Conservation (phyloP, 164 flowering plant species). For the Platanus orientalis region DNA sequence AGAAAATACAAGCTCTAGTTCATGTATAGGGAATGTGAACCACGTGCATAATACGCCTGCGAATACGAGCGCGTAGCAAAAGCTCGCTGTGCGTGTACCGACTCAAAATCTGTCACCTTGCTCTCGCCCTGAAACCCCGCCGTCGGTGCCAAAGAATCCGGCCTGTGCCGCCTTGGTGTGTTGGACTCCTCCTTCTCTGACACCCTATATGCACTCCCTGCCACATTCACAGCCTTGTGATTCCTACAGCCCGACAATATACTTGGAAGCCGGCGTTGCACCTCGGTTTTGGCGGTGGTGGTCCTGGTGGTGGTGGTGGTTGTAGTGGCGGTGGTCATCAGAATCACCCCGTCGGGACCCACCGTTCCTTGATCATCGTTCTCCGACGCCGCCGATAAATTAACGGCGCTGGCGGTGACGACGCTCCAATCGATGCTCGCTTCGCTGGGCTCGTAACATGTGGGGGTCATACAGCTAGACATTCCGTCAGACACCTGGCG, state of each 20-base stretch:
- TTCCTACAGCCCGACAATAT: slow-evolving; percentile 45
- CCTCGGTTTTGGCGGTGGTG: slow-evolving; percentile 11
- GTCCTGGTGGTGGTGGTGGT: slow-evolving; percentile 11
- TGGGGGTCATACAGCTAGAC: slow-evolving; percentile 33
- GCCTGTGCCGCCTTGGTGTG: slow-evolving; percentile 8
- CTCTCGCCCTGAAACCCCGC: slow-evolving; percentile 36
- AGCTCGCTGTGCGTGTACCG: background rate
- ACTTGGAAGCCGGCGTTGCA: slow-evolving; percentile 15
- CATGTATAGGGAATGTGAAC: background rate
- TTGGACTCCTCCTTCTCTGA: slow-evolving; percentile 12
- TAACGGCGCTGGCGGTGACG: slow-evolving; percentile 72
- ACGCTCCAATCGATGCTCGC: slow-evolving; percentile 85
- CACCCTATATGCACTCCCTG: slow-evolving; percentile 29
- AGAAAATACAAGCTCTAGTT: too few species aligned
- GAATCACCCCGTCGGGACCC: background rate
- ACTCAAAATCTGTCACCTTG: slow-evolving; percentile 15
- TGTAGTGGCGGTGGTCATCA: background rate
- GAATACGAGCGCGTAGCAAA: background rate
- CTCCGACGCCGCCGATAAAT: slow-evolving; percentile 21
- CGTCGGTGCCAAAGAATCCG: slow-evolving; percentile 20
- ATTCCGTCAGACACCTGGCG: slow-evolving; percentile 34
- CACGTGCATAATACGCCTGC: background rate
- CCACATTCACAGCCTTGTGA: slow-evolving; percentile 52
- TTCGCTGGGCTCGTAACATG: slow-evolving; percentile 77
- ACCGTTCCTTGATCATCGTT: background rate